Conservation (phyloP, 371 early-diverging fungal species). For the Mucor velutinosus region DNA sequence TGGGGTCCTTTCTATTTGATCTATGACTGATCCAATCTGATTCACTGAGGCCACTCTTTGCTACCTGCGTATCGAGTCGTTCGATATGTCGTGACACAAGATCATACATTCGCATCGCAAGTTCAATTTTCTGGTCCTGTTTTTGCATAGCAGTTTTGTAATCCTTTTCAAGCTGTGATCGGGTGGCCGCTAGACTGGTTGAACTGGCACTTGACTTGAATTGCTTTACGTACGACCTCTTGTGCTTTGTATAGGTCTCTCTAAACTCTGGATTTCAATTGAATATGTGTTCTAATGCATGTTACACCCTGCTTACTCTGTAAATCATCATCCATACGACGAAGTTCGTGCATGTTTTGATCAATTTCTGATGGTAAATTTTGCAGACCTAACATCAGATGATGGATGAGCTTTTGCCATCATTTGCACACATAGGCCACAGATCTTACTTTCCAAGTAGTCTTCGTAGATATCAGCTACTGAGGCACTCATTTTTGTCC, state of each 20-base stretch:
- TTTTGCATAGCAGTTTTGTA: slow-evolving; percentile 37
- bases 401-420: background rate
- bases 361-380: slow-evolving; percentile 42
- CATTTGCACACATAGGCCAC: background rate
- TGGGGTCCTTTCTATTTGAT: slow-evolving; percentile 6
- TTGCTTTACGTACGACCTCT: slow-evolving; percentile 21
- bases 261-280: slow-evolving; percentile 6
- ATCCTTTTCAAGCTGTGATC: slow-evolving; percentile 29
- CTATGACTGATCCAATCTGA: slow-evolving; percentile 27
- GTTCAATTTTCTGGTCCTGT: slow-evolving; percentile 40
- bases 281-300: background rate
- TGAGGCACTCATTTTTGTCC: slow-evolving; percentile 26
- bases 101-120: slow-evolving; percentile 39
- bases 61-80: slow-evolving; percentile 32
- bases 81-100: slow-evolving; percentile 42
- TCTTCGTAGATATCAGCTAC: slow-evolving; percentile 40
- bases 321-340: slow-evolving; percentile 42
- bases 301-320: slow-evolving; percentile 23
- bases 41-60: slow-evolving; percentile 28
- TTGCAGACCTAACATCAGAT: slow-evolving; percentile 27
- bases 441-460: slow-evolving; percentile 35
- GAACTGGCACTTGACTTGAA: slow-evolving; percentile 5
- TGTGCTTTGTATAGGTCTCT: slow-evolving; percentile 30
- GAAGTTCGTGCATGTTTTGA: slow-evolving; percentile 43
- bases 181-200: slow-evolving; percentile 7